Percentiles rank a stretch among this genome's conserved stretches.
These are phyloP conservation scores for Saposhnikovia divaricata DNA, from an alignment of 129 eudicot genomes.

Conservation along the genomic window DNA sequence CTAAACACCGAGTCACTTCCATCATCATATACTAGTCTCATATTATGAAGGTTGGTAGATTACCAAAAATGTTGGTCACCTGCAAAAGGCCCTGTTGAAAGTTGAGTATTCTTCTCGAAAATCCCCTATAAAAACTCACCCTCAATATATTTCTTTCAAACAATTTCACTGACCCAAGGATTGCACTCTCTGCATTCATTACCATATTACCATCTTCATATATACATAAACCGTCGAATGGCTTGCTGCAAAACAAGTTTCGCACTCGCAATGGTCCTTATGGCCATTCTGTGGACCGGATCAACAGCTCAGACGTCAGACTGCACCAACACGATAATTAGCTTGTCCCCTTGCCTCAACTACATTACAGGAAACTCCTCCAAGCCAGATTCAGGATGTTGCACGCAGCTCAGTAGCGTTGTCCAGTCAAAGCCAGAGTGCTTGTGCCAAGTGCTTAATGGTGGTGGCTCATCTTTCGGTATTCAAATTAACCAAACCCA, in stretches of 20 bases:
- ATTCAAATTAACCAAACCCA: slow-evolving; percentile 60
- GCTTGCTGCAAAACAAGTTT: slow-evolving; percentile 5
- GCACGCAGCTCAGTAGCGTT: slow-evolving; percentile 53
- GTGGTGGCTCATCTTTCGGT: slow-evolving; percentile 54
- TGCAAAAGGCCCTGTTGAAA: neutral
- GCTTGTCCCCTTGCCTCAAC: slow-evolving; percentile 68
- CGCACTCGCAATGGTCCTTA: slow-evolving; percentile 13
- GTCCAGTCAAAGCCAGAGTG: slow-evolving; percentile 58
- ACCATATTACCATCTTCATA: neutral
- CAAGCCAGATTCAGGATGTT: slow-evolving; percentile 46
- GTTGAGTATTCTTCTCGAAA: neutral
- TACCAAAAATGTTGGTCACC: slow-evolving; percentile 7
- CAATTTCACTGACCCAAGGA: neutral
- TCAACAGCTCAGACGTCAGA: slow-evolving; percentile 41
- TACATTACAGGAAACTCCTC: slow-evolving; percentile 60
- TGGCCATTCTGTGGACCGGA: slow-evolving; percentile 31
- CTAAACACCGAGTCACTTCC: neutral
- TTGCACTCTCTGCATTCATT: neutral
- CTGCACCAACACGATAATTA: slow-evolving; percentile 50
- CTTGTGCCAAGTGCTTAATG: slow-evolving; percentile 49
- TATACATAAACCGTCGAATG: slow-evolving; percentile 8
- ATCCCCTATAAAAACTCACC: neutral
- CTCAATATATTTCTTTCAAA: neutral
- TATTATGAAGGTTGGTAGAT: neutral
- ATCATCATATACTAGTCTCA: neutral